phyloP scores from a whole-genome alignment of 768 basidiomycete genomes.

The Kwoniella pini region DNA sequence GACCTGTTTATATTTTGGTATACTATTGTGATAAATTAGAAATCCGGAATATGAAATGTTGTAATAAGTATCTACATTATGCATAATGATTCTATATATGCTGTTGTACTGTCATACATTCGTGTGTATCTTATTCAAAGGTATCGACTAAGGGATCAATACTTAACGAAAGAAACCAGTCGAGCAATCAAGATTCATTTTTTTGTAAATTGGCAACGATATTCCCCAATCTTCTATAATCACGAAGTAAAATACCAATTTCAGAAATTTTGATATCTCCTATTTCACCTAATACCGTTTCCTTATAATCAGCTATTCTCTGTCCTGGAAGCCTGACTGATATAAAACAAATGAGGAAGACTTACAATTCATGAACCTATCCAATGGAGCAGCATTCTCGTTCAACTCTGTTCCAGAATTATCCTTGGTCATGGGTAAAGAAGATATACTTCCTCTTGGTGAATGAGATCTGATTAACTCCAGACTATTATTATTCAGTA shows the following conservation, averaged over 20 bases:
- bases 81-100: not conserved
- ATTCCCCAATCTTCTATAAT: slow-evolving; percentile 70
- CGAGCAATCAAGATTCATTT: not conserved
- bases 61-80: not conserved
- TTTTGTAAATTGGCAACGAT: slow-evolving; percentile 22
- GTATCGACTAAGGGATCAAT: too few relatives aligned
- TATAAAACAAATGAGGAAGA: not conserved
- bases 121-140: too few relatives aligned
- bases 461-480: slow-evolving; percentile 15
- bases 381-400: slow-evolving; percentile 55
- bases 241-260: slow-evolving; percentile 72
- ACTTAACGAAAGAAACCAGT: too few relatives aligned
- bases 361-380: slow-evolving; percentile 47
- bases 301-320: slow-evolving; percentile 57
- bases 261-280: slow-evolving; percentile 81
- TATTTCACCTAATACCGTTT: slow-evolving; percentile 63
- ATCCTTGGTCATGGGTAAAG: slow-evolving; percentile 9
- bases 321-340: too few relatives aligned
- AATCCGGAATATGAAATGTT: not conserved
- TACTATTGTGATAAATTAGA: not conserved
- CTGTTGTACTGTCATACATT: too few relatives aligned
- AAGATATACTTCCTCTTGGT: slow-evolving; percentile 23
- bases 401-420: not conserved
- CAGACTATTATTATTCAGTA: slow-evolving; percentile 6
- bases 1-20: not conserved